Percentiles rank a stretch among this genome's conserved stretches.
Evolutionary conservation across 2,329 filamentous ascomycete species (phyloP).

Genomic region (Volutella citrinella): DNA sequence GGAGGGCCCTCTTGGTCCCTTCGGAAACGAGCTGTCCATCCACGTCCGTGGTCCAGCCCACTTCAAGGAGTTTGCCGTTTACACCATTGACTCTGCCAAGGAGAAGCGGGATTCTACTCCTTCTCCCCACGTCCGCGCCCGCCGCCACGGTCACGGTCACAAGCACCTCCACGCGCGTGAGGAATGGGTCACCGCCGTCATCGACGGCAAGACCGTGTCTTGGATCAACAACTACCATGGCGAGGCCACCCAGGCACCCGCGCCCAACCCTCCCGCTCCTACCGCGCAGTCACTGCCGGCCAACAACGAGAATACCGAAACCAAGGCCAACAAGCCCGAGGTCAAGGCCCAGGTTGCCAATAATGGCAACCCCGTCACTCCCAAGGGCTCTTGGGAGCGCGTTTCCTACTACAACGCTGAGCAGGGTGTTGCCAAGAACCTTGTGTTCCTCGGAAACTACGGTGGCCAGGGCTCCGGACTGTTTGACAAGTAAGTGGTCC

Average conservation of each 20-base stretch:
- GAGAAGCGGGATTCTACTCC: constrained; percentile 25
- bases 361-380: no score
- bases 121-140: constrained; percentile 28
- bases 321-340: constrained; percentile 9
- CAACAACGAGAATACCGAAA: constrained; percentile 8
- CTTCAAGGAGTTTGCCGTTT: constrained; percentile 67
- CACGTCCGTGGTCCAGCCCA: constrained; percentile 70
- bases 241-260: constrained; percentile 19
- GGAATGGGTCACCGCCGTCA: constrained; percentile 54
- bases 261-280: constrained; percentile 14
- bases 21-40: constrained; percentile 60
- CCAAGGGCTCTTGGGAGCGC: constrained; percentile 37
- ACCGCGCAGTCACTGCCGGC: constrained; percentile 13
- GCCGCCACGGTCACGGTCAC: constrained; percentile 37
- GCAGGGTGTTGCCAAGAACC: constrained; percentile 36
- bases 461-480: constrained; percentile 42
- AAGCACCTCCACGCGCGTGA: constrained; percentile 47
- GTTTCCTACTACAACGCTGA: constrained; percentile 44
- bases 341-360: constrained; percentile 10
- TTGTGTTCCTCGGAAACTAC: constrained; percentile 48
- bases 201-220: constrained; percentile 54
- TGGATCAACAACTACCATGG: constrained; percentile 58
- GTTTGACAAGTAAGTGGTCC: constrained; percentile 39
- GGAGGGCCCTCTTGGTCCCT: constrained; percentile 60
- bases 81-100: constrained; percentile 46